Percentiles rank a stretch among this genome's conserved stretches.
Evolutionary conservation across 164 flowering plant species (phyloP).

Genomic region (Berberis vulgaris): DNA sequence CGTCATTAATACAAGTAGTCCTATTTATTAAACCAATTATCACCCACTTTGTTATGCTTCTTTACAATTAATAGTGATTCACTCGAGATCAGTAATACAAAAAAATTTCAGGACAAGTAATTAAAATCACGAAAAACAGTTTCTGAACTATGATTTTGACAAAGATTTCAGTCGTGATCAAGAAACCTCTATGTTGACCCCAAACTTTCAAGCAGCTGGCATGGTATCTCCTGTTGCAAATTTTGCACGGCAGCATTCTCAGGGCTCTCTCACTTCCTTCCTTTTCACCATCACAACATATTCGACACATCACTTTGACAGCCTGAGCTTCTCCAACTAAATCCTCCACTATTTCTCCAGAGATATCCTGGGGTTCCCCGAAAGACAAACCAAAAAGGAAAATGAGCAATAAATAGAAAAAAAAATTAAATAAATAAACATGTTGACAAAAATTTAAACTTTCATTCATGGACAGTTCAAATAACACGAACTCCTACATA

Average conservation of each 20-base stretch:
- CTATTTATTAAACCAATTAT: too few relatives aligned
- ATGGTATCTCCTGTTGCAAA: slow-evolving; percentile 88
- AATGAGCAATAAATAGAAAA: too few relatives aligned
- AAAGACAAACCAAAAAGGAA: too few relatives aligned
- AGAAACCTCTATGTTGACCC: slow-evolving; percentile 79
- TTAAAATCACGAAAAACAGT: background rate
- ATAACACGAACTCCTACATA: too few relatives aligned
- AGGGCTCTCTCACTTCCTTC: slow-evolving; percentile 84
- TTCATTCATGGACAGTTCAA: too few relatives aligned
- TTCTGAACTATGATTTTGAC: background rate
- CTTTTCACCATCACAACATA: slow-evolving; percentile 80
- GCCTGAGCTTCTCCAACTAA: slow-evolving; percentile 26
- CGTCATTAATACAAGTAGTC: too few relatives aligned
- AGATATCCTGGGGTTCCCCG: slow-evolving; percentile 14
- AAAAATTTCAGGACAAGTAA: too few relatives aligned
- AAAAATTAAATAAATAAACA: too few relatives aligned
- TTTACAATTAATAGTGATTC: too few relatives aligned
- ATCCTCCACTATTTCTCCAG: slow-evolving; percentile 13
- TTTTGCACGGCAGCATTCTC: slow-evolving; percentile 83
- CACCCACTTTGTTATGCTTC: too few relatives aligned
- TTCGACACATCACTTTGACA: slow-evolving; percentile 67
- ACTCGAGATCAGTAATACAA: too few relatives aligned
- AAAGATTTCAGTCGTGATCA: slow-evolving; percentile 2
- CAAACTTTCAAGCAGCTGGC: slow-evolving; percentile 78
- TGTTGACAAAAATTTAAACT: too few relatives aligned